phyloP scores from a whole-genome alignment of 1,284 basidiomycete species.

The Pseudozyma sp. region DNA sequence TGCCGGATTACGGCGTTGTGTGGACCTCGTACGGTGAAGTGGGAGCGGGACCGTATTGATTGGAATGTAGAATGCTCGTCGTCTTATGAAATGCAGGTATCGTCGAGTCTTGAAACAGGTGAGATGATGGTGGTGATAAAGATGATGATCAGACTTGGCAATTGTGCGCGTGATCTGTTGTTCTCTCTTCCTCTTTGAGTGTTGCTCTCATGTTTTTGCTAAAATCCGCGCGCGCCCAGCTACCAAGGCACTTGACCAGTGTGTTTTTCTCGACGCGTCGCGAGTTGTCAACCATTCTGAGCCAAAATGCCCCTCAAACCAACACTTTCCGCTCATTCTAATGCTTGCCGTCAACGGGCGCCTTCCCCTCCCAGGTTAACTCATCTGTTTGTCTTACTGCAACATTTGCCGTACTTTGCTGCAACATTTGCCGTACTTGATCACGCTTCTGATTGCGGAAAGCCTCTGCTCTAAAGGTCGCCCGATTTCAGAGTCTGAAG shows the following conservation, averaged over 20 bases:
- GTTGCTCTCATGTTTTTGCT: slow-evolving; percentile 15
- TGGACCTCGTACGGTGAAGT: background rate
- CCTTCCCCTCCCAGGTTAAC: background rate
- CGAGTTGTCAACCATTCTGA: background rate
- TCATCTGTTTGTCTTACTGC: background rate
- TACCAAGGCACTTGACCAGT: slow-evolving; percentile 21
- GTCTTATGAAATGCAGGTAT: too few species aligned
- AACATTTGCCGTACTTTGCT: too few species aligned
- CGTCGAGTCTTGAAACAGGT: too few species aligned
- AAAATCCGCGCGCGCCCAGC: slow-evolving; percentile 11
- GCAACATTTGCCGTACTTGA: too few species aligned
- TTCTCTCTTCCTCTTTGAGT: slow-evolving; percentile 1
- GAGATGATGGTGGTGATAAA: slow-evolving; percentile 10
- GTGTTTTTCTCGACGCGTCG: slow-evolving; percentile 36
- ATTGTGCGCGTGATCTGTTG: slow-evolving; percentile 1
- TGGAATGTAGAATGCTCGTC: background rate
- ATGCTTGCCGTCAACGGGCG: background rate
- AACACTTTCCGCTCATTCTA: slow-evolving; percentile 16
- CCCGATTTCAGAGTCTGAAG: too few species aligned
- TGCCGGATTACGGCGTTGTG: background rate
- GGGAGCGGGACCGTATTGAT: background rate
- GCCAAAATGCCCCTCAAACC: background rate
- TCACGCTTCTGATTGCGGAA: too few species aligned
- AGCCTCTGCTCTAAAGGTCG: too few species aligned
- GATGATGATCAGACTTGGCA: background rate